A percentile compares a stretch with the other conserved stretches of the same genome.
phyloP scores from a whole-genome alignment of 2,329 filamentous ascomycete genomes.

The Aaosphaeria arxii region DNA sequence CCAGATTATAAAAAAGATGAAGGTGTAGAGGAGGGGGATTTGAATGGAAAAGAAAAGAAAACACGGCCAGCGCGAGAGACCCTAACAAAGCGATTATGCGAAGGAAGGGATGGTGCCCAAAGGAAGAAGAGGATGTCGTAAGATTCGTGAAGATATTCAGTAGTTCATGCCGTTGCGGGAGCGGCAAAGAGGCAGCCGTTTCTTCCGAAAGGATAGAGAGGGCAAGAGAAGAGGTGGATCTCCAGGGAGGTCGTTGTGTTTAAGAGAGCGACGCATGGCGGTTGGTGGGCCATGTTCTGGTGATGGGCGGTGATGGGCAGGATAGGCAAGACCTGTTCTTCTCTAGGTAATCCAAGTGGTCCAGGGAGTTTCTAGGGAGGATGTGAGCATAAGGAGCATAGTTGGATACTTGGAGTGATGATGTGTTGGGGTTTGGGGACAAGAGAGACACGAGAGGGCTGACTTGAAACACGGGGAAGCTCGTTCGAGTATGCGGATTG shows the following conservation, averaged over 20 bases:
- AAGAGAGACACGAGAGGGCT: no score
- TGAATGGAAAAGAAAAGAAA: slow-evolving; percentile 7
- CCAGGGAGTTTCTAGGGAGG: no score
- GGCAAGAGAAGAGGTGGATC: slow-evolving; percentile 22
- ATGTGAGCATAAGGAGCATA: no score
- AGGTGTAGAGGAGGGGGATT: slow-evolving; percentile 4
- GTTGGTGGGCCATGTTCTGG: slow-evolving; percentile 12
- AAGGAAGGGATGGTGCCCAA: slow-evolving; percentile 7
- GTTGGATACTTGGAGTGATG: no score
- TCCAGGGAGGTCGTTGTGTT: slow-evolving; percentile 10
- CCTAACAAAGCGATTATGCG: slow-evolving; percentile 7
- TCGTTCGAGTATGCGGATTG: no score
- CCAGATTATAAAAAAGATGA: background rate
- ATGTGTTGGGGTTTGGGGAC: no score
- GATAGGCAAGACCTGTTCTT: background rate
- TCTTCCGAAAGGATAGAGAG: slow-evolving; percentile 3
- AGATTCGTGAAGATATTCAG: slow-evolving; percentile 23
- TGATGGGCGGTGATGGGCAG: slow-evolving; percentile 1
- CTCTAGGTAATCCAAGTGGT: background rate
- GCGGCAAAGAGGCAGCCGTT: slow-evolving; percentile 4
- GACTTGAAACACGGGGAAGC: no score
- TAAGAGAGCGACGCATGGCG: slow-evolving; percentile 11
- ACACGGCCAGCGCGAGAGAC: slow-evolving; percentile 22
- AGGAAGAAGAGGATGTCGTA: slow-evolving; percentile 7
- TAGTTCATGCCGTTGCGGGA: slow-evolving; percentile 22